Evolutionary conservation across 2,329 filamentous ascomycete genomes (phyloP), one percentile per base, ranked within the genome.

Genomic region (Purpureocillium takamizusanense): DNA sequence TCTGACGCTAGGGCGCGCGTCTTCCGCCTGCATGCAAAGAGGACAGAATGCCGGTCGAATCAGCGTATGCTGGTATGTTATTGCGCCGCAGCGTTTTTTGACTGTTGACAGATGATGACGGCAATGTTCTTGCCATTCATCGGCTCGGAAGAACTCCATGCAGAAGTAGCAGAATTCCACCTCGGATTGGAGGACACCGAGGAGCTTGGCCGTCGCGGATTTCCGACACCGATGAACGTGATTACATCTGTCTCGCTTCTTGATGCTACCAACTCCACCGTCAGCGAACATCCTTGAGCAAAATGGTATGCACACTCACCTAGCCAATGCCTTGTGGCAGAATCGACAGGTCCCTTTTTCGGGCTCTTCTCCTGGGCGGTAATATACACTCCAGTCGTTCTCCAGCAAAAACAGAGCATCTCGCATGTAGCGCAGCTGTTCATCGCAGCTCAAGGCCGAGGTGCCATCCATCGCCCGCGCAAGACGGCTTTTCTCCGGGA

Each of bases 401-500:
- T 31, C 30, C 15, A 31, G 30, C 12, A 31, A 16, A 12, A 31
- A 12, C 6, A 31, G 30, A 12, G 15, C 15, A 14, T 31, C 30
- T 31, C 30, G 30, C 30, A 31, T 31, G 15, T 31, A 31, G 30
- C 30, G 30, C 30, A 31, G 13, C 15, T 59, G 55, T 35, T 52
- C 30, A 29, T 35, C 32, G 27, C 21, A 13, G 16, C 13, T 44
- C 37, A n/a, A 61, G 52, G 36, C 52, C 16, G 31, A 13, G 14
- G 30, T 31, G 21, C 23, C 34, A 34, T 31, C 31, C 15, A 31
- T 18, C 32, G 33, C 17, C 13, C 13, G 30, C 30, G 30, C 30
- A 31, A 31, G 30, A 12, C 30, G 15, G 30, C 30, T 12, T 31
- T 31, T 31, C 30, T 31, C 30, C 30, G 30, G 30, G 30, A 31